Evolutionary conservation across 2,329 filamentous ascomycete genomes (phyloP).

Genomic region (Cercospora berteroae): DNA sequence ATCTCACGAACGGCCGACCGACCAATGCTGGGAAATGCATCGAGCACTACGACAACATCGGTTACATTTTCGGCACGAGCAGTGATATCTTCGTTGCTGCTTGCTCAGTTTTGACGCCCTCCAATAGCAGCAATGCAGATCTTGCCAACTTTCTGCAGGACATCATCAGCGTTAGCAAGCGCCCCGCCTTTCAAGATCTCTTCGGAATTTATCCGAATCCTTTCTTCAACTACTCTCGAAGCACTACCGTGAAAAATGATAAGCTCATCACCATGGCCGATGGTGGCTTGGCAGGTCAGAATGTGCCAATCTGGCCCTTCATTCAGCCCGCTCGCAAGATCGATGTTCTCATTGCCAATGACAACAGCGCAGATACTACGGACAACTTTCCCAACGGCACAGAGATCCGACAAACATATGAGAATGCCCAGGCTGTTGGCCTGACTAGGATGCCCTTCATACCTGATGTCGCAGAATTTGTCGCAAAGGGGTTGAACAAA

Average conservation of each 20-base stretch:
- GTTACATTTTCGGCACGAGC: conserved; percentile 49
- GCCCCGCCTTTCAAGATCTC: conserved; percentile 37
- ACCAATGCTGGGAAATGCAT: conserved; percentile 45
- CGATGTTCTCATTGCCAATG: conserved; percentile 64
- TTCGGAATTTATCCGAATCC: conserved; percentile 62
- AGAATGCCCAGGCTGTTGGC: conserved; percentile 52
- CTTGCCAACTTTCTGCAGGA: conserved; percentile 26
- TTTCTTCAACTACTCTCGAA: conserved; percentile 51
- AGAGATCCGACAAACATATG: conserved; percentile 58
- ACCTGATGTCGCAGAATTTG: conserved; percentile 56
- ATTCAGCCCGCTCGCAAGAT: conserved; percentile 53
- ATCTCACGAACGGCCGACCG: conserved; percentile 52
- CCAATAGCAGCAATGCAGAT: conserved; percentile 19
- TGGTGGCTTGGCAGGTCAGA: conserved; percentile 52
- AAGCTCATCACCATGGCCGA: conserved; percentile 50
- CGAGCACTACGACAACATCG: conserved; percentile 50
- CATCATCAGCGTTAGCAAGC: conserved; percentile 33
- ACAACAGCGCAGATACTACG: conserved; percentile 62
- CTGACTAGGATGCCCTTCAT: conserved; percentile 59
- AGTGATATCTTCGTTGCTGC: conserved; percentile 42
- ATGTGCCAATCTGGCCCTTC: conserved; percentile 54
- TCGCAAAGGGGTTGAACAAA: conserved; percentile 58
- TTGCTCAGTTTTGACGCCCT: conserved; percentile 28
- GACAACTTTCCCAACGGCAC: conserved; percentile 61
- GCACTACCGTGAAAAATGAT: conserved; percentile 42